Percentiles rank a stretch among this genome's conserved stretches.
Evolutionary conservation across 129 eudicot species (phyloP).

Genomic region (Erigeron canadensis): DNA sequence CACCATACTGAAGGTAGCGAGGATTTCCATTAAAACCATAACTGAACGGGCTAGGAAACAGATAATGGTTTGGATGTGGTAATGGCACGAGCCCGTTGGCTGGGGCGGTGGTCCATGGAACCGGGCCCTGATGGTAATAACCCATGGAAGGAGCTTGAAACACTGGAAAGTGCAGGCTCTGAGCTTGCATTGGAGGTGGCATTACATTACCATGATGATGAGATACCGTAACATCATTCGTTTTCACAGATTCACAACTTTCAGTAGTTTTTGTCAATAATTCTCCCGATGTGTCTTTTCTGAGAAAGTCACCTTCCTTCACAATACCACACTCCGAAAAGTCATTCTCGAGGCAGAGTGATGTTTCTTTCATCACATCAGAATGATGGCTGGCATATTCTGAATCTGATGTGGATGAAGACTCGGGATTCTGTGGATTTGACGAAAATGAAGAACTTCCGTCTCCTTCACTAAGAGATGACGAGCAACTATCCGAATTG

Average conservation of each 20-base stretch:
- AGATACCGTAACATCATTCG: constrained; percentile 27
- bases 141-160: constrained; percentile 65
- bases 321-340: constrained; percentile 19
- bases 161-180: constrained; percentile 55
- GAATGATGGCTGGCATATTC: constrained; percentile 65
- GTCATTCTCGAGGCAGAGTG: constrained; percentile 35
- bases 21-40: constrained; percentile 56
- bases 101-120: constrained; percentile 62
- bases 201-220: constrained; percentile 42
- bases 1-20: constrained; percentile 58
- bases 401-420: constrained; percentile 74
- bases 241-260: constrained; percentile 31
- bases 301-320: constrained; percentile 4
- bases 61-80: constrained; percentile 71
- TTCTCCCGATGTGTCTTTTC: constrained; percentile 16
- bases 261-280: constrained; percentile 28
- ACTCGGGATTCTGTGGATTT: constrained; percentile 60
- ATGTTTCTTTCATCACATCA: constrained; percentile 56
- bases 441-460: constrained; percentile 60
- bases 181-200: constrained; percentile 55
- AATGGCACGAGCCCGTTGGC: constrained; percentile 55
- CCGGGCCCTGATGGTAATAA: constrained; percentile 55
- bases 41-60: constrained; percentile 60
- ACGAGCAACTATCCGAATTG: constrained; percentile 79
- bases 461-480: constrained; percentile 91